Evolutionary conservation across 768 basidiomycete species (phyloP).

Genomic region (Floccularia luteovirens): DNA sequence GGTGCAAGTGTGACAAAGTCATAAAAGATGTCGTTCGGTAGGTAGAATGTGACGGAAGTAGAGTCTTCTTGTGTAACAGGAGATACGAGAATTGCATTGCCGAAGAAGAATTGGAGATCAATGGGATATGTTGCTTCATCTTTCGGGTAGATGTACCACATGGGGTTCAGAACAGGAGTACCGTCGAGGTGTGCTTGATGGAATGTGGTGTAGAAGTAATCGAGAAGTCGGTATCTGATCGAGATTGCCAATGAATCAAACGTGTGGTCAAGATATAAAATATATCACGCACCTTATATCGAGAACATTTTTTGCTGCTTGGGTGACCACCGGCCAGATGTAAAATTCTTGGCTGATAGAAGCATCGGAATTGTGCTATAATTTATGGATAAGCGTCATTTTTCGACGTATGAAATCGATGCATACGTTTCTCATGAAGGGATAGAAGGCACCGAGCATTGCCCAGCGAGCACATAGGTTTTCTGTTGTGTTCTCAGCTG

Average conservation of each 20-base stretch:
- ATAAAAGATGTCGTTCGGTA: conserved; percentile 61
- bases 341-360: conserved; percentile 63
- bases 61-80: conserved; percentile 57
- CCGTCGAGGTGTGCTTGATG: conserved; percentile 49
- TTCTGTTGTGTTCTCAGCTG: conserved; percentile 57
- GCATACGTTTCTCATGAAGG: conserved; percentile 72
- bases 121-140: conserved; percentile 51
- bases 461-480: conserved; percentile 72
- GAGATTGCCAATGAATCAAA: neutral
- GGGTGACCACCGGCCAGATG: conserved; percentile 47
- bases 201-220: conserved; percentile 69
- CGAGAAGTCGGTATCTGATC: conserved; percentile 56
- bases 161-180: conserved; percentile 56
- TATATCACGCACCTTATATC: conserved; percentile 43
- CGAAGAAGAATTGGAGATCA: conserved; percentile 66
- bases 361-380: conserved; percentile 46
- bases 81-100: conserved; percentile 58
- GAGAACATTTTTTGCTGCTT: conserved; percentile 52
- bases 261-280: neutral
- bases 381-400: neutral
- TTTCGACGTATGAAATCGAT: neutral
- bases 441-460: conserved; percentile 69
- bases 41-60: conserved; percentile 52
- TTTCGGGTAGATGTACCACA: conserved; percentile 63
- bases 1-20: conserved; percentile 46